Conservation (phyloP, 176 grass and related monocot genomes). For the Oryza coarctata region DNA sequence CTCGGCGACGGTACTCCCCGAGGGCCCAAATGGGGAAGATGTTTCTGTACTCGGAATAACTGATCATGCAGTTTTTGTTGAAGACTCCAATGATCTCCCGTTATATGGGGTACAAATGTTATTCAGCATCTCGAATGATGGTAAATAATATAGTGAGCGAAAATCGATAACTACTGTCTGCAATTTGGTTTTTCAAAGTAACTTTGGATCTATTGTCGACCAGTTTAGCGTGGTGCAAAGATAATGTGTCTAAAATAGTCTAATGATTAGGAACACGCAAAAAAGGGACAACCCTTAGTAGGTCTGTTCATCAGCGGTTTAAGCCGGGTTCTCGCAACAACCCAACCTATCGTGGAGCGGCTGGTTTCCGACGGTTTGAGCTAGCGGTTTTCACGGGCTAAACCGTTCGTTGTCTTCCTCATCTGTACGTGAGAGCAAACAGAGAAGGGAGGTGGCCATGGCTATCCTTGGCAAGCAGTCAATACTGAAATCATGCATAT, state of each 20-base stretch:
- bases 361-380: no score
- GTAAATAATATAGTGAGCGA: background rate
- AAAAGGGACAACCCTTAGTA: no score
- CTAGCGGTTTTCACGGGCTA: no score
- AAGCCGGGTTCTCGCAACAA: no score
- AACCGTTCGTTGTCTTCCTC: no score
- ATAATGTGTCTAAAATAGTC: background rate
- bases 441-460: no score
- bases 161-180: background rate
- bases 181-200: background rate
- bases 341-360: no score
- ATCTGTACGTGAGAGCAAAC: no score
- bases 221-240: no score
- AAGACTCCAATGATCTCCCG: slow-evolving; percentile 94
- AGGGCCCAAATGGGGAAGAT: slow-evolving; percentile 91
- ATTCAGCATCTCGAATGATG: background rate
- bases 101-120: background rate
- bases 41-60: slow-evolving; percentile 67
- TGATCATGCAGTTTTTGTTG: slow-evolving; percentile 82
- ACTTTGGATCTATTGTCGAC: background rate
- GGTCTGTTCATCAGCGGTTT: no score
- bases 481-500: no score
- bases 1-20: slow-evolving; percentile 56
- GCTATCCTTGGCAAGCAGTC: no score
- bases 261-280: background rate